Base-by-base conservation (phyloP, 257 asterid genomes). In the Solanum pennellii region DNA sequence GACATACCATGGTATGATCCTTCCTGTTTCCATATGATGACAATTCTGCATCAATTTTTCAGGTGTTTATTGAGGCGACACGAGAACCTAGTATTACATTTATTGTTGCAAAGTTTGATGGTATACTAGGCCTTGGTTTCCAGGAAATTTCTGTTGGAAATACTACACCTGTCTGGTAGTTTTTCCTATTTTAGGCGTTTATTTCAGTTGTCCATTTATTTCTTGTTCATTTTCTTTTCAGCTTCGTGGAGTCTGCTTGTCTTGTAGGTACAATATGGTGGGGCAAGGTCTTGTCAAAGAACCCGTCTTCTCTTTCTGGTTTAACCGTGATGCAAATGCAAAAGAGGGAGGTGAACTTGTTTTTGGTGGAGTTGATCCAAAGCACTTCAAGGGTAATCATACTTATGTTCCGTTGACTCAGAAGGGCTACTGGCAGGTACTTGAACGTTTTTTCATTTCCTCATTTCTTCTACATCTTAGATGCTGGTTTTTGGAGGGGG, bases 371-470 rank as follows among this genome's bases (percentile, higher is more conserved):
- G 94, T 96, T 83, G 98, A 96, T 89, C 88, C 93, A 16, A 44
- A 87, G 3, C 99, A 96, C 92, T 96, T 86, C 91, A 93, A 88
- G 88, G 99, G 99, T 31, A 52, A 92, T 42, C 99, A 95, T 76
- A 92, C 90, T 66, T 96, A 93, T 44, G 98, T 93, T 87, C 97
- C 98, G 1, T 93, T 96, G 25, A 92, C 98, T 1, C 87, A 92
- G 86, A 96, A 96, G 89, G 99, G 99, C 18, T 96, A 96, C 91
- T 96, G 99, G 99, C 98, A 96, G 95, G 99, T 96, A 91, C 35
- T 37, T 85, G 52, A 83, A 88, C 12, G 87, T 47, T 84, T 20
- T 76, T 20, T 15, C 23, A 12, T 41, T 33, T 8, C 65, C 65
- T 25, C 44, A 33, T 23, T 72, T 35, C 44, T 11, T 8, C n/a